These are phyloP conservation scores for Penicillium concentricum DNA, from an alignment of 2,329 filamentous ascomycete species.

Conservation along the genomic window DNA sequence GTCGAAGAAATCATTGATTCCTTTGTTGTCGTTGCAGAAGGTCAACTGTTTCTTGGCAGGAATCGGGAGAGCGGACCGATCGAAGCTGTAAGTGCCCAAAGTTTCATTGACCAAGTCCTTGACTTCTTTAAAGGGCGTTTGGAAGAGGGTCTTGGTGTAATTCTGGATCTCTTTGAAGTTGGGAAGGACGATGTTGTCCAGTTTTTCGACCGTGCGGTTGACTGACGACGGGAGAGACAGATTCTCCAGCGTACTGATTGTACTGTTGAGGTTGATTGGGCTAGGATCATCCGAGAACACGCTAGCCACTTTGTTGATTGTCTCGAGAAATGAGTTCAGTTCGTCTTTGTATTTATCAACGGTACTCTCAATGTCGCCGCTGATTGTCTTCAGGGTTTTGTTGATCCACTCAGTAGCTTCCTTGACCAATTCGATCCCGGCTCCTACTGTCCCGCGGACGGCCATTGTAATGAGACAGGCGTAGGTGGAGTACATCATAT, in stretches of 20 bases:
- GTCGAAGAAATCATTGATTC: slow-evolving; percentile 80
- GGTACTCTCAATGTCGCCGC: slow-evolving; percentile 45
- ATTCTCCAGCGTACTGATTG: slow-evolving; percentile 65
- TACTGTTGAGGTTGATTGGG: slow-evolving; percentile 63
- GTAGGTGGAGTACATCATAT: slow-evolving; percentile 86
- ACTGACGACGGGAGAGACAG: slow-evolving; percentile 69
- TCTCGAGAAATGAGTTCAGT: slow-evolving; percentile 52
- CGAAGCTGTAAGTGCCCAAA: slow-evolving; percentile 73
- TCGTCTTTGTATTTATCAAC: slow-evolving; percentile 53
- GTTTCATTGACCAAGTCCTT: slow-evolving; percentile 69
- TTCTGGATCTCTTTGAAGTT: slow-evolving; percentile 82
- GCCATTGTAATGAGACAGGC: slow-evolving; percentile 84
- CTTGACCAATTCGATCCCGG: slow-evolving; percentile 62
- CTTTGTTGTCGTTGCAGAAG: slow-evolving; percentile 85
- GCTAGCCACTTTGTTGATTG: slow-evolving; percentile 58
- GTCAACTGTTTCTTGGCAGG: slow-evolving; percentile 77
- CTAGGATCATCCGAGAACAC: slow-evolving; percentile 51
- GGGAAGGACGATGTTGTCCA: slow-evolving; percentile 73
- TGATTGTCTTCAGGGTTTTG: slow-evolving; percentile 49
- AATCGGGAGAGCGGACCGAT: slow-evolving; percentile 74
- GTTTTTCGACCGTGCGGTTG: slow-evolving; percentile 64
- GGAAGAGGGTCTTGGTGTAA: slow-evolving; percentile 71
- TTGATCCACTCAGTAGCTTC: slow-evolving; percentile 62
- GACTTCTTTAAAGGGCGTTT: slow-evolving; percentile 77
- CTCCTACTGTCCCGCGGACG: slow-evolving; percentile 73